Percentiles rank a stretch among this genome's conserved stretches.
phyloP scores from a whole-genome alignment of 1,139 yeast genomes.

The Meyerozyma athensensis region DNA sequence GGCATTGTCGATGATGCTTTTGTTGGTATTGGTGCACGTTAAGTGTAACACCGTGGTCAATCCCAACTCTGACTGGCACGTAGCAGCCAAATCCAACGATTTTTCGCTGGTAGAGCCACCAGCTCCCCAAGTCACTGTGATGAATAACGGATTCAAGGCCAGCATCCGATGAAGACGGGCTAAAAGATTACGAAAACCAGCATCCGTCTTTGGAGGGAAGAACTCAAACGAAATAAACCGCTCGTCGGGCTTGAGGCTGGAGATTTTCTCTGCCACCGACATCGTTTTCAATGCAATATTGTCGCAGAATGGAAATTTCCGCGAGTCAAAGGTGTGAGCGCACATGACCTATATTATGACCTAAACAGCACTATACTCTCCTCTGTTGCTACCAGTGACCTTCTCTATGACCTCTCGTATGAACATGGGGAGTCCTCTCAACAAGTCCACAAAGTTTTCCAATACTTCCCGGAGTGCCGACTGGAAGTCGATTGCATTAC shows the following conservation, averaged over 20 bases:
- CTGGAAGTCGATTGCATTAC: conserved; percentile 47
- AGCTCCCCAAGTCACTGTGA: conserved; percentile 98
- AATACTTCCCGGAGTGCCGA: conserved; percentile 65
- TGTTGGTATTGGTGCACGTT: conserved; percentile 92
- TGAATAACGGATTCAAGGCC: conserved; percentile 79
- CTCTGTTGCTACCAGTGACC: conserved; percentile 69
- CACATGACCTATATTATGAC: background rate
- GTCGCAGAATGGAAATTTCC: background rate
- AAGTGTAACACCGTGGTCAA: conserved; percentile 88
- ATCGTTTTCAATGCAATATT: background rate
- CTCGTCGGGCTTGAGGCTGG: conserved; percentile 44
- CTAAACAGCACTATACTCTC: conserved; percentile 89
- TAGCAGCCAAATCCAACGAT: conserved; percentile 75
- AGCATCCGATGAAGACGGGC: conserved; percentile 89
- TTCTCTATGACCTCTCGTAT: conserved; percentile 64
- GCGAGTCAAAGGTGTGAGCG: conserved; percentile 1
- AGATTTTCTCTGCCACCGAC: conserved; percentile 53
- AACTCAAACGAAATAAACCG: conserved; percentile 85
- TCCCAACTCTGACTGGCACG: conserved; percentile 71
- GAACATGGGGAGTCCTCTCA: conserved; percentile 67
- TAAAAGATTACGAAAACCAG: conserved; percentile 76
- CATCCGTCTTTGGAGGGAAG: conserved; percentile 93
- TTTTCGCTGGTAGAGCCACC: conserved; percentile 92
- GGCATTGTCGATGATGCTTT: conserved; percentile 71
- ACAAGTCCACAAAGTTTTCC: conserved; percentile 58